Base-by-base conservation (phyloP, 495 filamentous ascomycete genomes). In the Talaromyces nanjingensis region DNA sequence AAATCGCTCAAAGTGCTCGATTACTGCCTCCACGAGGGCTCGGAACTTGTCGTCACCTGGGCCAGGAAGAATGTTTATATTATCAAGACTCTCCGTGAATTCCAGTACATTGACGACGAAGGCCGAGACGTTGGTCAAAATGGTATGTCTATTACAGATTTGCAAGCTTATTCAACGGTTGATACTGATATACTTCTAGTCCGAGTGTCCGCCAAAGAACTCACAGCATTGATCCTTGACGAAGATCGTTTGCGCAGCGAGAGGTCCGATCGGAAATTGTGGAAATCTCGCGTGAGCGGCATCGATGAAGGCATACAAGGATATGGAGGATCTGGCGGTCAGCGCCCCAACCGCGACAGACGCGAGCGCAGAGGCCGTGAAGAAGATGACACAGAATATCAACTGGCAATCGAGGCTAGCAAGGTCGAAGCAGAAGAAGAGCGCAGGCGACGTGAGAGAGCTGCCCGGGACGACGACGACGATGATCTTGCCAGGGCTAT, bases 1-100 rank as follows among this genome's bases (percentile, higher is more conserved):
- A 99, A 99, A 78, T 94, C 93, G 29, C 78, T 99, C 63, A 99
- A 98, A 73, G 96, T 99, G 64, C 83, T 97, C 64, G 96, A 99
- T 76, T 99, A 99, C 76, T 96, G 92, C 79, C 82, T 99, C 37
- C 96, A 99, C 73, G 96, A 99, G 73, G 96, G 96, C 6, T 96
- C 91, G 0, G 96, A 98, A 77, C 77, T 97, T 66, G 92, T 97
- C 33, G 96, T 99, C 29, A 97, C 93, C 2, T 98, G 96, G 96
- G 93, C 93, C 52, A 88, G 92, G 66, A 94, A 97, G 80, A 98
- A 97, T 72, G 88, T 96, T 69, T 99, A 94, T 76, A 91, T 98
- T 74, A 96, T 99, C 83, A 98, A 97, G 78, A 99, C 96, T 14
- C 73, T 99, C 72, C 87, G 96, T 68, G 96, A 99, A 75, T 99